Base-by-base conservation (phyloP, 345 rosid species). In the Camelina hispida region DNA sequence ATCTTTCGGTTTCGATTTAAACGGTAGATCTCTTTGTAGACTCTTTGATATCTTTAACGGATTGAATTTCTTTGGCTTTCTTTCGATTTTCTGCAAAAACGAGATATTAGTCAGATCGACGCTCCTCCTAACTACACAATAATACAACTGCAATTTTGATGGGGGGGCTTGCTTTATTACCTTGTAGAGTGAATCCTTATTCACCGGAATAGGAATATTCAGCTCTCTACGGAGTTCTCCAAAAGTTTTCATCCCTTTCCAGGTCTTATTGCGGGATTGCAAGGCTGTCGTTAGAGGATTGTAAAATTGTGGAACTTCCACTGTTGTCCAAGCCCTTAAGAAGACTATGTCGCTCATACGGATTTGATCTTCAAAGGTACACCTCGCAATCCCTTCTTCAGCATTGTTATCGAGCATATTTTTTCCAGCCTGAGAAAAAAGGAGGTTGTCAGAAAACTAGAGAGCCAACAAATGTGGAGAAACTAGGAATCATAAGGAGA, bases 311-410 rank as follows among this genome's bases (percentile, higher is more conserved):
- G 97, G 93, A 74, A 87, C 84, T 76, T 92, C 94, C 60, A 92
- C 97, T 71, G 80, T 78, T 53, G 90, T 84, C 93, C 97, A 95
- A 11, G 97, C 92, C 5, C 83, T 91, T 82, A 95, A 78, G 81
- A 88, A 87, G 61, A 95, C 91, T 25, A 95, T 84, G 80, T 95
- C 99, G 18, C 97, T 85, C 93, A 91, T 92, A 76, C 85, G 79
- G 65, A 92, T 92, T 78, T 80, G 83, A 84, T 95, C 99, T 91
- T 95, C 99, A 84, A 95, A 95, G 62, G 93, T 92, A 83, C 99
- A 95, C 80, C 99, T 85, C 6, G 88, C 97, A 77, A 89, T 86
- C 66, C 99, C 97, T 74, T 90, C 97, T 81, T 81, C 85, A 0
- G 96, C 87, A 23, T 78, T 79, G 79, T 88, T 87, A 5, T 90